These are phyloP conservation scores for Lactifluus pinguis DNA, from an alignment of 768 basidiomycete species.

Conservation along the genomic window DNA sequence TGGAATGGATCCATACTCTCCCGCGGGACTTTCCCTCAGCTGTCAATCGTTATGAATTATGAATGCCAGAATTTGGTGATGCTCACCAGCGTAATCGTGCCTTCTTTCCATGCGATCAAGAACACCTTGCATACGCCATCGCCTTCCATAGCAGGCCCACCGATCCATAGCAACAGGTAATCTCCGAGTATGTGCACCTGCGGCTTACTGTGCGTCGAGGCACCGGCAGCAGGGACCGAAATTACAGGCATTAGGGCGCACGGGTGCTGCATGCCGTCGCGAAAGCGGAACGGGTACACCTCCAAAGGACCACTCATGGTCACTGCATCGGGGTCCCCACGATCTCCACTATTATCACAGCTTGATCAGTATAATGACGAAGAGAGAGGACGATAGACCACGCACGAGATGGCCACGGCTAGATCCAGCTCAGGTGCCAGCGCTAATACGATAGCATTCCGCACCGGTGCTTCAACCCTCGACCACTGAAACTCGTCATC, in stretches of 20 bases:
- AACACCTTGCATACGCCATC: neutral
- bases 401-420: neutral
- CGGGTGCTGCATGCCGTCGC: neutral
- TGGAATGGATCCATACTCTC: neutral
- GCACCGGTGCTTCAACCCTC: neutral
- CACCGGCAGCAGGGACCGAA: neutral
- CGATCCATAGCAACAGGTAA: neutral
- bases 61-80: neutral
- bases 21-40: neutral
- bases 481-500: neutral
- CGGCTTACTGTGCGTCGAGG: neutral
- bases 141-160: neutral
- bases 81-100: neutral
- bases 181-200: neutral
- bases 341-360: neutral
- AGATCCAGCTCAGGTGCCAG: neutral
- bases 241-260: neutral
- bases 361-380: neutral
- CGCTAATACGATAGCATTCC: neutral
- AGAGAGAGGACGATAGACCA: neutral
- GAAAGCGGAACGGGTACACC: neutral
- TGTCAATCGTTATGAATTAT: neutral
- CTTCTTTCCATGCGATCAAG: conserved; percentile 9
- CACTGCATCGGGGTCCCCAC: neutral
- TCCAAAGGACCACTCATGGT: neutral